Evolutionary conservation across 768 basidiomycete genomes (phyloP).

Genomic region (Fistulinella prunicolor): DNA sequence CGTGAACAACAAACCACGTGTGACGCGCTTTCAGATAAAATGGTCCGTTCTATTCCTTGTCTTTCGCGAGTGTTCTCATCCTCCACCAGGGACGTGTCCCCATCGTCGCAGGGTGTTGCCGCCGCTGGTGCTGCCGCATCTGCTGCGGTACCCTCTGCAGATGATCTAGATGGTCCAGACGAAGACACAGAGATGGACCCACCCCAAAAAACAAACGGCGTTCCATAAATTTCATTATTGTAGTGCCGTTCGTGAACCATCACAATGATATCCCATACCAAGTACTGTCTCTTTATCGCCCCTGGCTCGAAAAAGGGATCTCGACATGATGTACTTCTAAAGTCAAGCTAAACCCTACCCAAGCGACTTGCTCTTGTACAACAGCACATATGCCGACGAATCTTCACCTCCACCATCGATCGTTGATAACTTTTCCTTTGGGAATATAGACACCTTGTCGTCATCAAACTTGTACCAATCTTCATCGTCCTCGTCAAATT

Average conservation of each 20-base stretch:
- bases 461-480: slow-evolving; percentile 98
- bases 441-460: slow-evolving; percentile 87
- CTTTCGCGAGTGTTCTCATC: neutral
- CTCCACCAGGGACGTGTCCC: slow-evolving; percentile 57
- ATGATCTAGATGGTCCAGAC: slow-evolving; percentile 53
- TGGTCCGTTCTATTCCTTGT: slow-evolving; percentile 49
- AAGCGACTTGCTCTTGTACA: slow-evolving; percentile 70
- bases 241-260: neutral
- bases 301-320: slow-evolving; percentile 2
- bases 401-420: slow-evolving; percentile 94
- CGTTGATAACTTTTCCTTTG: slow-evolving; percentile 75
- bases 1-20: slow-evolving; percentile 87
- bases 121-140: slow-evolving; percentile 64
- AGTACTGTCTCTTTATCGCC: too few species aligned
- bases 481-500: slow-evolving; percentile 57
- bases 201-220: slow-evolving; percentile 23
- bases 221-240: slow-evolving; percentile 11
- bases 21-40: slow-evolving; percentile 89
- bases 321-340: neutral
- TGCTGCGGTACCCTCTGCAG: slow-evolving; percentile 70
- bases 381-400: slow-evolving; percentile 82
- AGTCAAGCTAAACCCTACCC: slow-evolving; percentile 21
- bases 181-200: slow-evolving; percentile 22
- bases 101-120: slow-evolving; percentile 43
- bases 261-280: slow-evolving; percentile 8